Percentiles rank a stretch among this genome's conserved stretches.
Evolutionary conservation across 345 rosid species (phyloP).

Genomic region (Hibiscus mutabilis): DNA sequence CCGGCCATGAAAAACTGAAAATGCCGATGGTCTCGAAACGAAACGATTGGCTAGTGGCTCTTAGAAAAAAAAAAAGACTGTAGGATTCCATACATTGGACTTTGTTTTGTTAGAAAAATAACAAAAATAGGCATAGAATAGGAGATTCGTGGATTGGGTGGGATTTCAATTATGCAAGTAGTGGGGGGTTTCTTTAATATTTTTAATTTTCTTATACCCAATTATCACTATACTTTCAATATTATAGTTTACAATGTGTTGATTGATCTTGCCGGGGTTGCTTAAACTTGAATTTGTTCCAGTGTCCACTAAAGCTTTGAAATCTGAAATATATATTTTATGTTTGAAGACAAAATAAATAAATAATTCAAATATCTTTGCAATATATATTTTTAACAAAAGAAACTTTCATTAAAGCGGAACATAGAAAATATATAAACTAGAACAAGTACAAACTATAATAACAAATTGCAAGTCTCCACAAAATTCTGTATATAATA

Average conservation of each 20-base stretch:
- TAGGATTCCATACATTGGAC: constrained; percentile 29
- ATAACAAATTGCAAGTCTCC: too few species aligned
- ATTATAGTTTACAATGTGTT: neutral
- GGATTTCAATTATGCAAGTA: constrained; percentile 35
- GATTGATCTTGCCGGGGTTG: constrained; percentile 26
- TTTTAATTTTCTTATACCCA: constrained; percentile 8
- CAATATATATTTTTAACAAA: too few species aligned
- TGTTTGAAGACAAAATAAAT: too few species aligned
- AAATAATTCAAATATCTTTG: too few species aligned
- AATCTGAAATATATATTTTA: too few species aligned
- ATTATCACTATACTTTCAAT: neutral
- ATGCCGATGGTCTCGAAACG: neutral
- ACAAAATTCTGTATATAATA: too few species aligned
- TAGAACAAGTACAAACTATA: too few species aligned
- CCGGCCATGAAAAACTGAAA: constrained; percentile 19
- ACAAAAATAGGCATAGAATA: neutral
- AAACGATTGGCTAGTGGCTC: constrained; percentile 10
- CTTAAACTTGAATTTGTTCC: constrained; percentile 26
- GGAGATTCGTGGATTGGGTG: constrained; percentile 42
- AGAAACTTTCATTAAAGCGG: too few species aligned
- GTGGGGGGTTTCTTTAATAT: constrained; percentile 13
- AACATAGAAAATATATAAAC: too few species aligned
- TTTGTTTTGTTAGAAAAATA: neutral
- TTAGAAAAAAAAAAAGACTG: constrained; percentile 2
- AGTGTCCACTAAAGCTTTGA: constrained; percentile 15